Evolutionary conservation across 768 basidiomycete species (phyloP).

Genomic region (Tricholoma flavovirens): DNA sequence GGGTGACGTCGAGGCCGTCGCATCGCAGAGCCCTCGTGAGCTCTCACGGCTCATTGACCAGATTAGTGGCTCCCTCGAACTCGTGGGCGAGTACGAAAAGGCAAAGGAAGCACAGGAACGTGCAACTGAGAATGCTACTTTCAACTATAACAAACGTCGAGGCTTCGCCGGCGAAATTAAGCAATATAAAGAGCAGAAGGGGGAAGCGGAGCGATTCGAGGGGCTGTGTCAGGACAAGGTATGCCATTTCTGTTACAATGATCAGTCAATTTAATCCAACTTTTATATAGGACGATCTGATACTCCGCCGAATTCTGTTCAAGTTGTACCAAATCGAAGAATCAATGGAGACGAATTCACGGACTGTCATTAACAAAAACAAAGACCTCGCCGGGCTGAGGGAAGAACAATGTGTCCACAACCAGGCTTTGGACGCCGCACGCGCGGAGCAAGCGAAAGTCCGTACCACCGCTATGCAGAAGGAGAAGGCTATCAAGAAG

Average conservation of each 20-base stretch:
- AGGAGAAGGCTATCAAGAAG: conserved; percentile 85
- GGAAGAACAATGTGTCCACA: conserved; percentile 62
- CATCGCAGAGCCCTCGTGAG: conserved; percentile 88
- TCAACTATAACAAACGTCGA: conserved; percentile 90
- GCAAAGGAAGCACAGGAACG: conserved; percentile 84
- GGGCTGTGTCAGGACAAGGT: conserved; percentile 69
- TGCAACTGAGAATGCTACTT: conserved; percentile 90
- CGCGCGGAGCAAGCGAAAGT: conserved; percentile 78
- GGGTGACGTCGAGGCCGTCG: conserved; percentile 97
- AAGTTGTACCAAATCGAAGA: conserved; percentile 88
- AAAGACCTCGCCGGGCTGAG: conserved; percentile 63
- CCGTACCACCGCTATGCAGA: conserved; percentile 68
- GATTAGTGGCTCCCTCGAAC: conserved; percentile 90
- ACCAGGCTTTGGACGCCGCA: conserved; percentile 66
- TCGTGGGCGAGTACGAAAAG: conserved; percentile 82
- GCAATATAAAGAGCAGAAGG: conserved; percentile 96
- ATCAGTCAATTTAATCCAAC: conserved; percentile 1
- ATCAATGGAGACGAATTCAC: conserved; percentile 67
- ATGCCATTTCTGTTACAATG: conserved; percentile 18
- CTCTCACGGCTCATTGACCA: conserved; percentile 90
- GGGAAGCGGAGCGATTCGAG: conserved; percentile 87
- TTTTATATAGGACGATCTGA: conserved; percentile 62
- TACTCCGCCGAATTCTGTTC: conserved; percentile 78
- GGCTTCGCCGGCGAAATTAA: conserved; percentile 94
- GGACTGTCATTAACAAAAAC: conserved; percentile 67